Conservation (phyloP, 2,329 filamentous ascomycete genomes). For the Trichoderma koningii region DNA sequence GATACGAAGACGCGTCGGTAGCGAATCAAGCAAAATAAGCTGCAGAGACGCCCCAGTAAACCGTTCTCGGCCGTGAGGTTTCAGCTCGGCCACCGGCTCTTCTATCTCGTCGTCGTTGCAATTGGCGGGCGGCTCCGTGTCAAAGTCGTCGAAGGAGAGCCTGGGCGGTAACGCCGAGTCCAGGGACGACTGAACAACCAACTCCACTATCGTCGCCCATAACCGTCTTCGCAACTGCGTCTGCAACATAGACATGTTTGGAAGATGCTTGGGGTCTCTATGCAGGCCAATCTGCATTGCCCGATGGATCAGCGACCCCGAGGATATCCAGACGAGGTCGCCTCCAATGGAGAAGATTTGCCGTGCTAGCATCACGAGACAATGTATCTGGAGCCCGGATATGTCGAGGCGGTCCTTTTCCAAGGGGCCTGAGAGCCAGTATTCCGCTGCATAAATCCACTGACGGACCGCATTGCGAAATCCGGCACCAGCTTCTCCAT, state of each 20-base stretch:
- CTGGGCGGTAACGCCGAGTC: slow-evolving; percentile 54
- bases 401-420: slow-evolving; percentile 54
- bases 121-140: slow-evolving; percentile 53
- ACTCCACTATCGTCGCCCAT: slow-evolving; percentile 58
- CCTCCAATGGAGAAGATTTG: slow-evolving; percentile 50
- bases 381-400: slow-evolving; percentile 53
- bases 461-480: slow-evolving; percentile 48
- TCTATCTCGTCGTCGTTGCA: slow-evolving; percentile 29
- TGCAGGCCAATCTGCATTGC: slow-evolving; percentile 62
- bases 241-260: slow-evolving; percentile 49
- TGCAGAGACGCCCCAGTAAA: neutral
- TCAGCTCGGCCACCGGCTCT: neutral
- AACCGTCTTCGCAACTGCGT: slow-evolving; percentile 57
- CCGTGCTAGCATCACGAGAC: slow-evolving; percentile 53
- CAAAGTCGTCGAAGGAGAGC: slow-evolving; percentile 50
- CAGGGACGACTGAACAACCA: slow-evolving; percentile 55
- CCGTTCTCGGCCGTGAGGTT: neutral
- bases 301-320: slow-evolving; percentile 52
- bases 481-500: slow-evolving; percentile 46
- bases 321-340: slow-evolving; percentile 55
- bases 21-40: neutral
- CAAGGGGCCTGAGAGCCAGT: slow-evolving; percentile 50
- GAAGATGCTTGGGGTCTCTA: slow-evolving; percentile 54
- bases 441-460: slow-evolving; percentile 56
- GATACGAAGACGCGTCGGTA: neutral